Evolutionary conservation across 768 basidiomycete species (phyloP), one percentile per base, ranked within the genome.

Genomic region (Kwoniella sp.): DNA sequence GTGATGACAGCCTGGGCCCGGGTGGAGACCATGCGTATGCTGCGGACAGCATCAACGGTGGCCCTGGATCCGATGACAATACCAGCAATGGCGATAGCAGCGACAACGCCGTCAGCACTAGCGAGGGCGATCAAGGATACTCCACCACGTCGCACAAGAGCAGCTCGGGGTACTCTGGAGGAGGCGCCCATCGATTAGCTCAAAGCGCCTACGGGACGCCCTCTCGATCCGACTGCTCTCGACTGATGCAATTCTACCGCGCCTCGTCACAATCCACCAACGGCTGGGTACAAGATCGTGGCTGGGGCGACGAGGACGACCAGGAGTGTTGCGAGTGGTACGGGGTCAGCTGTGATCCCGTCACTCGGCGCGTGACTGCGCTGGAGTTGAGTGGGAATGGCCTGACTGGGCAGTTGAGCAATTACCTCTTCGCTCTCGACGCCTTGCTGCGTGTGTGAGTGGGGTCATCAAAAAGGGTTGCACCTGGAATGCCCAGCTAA

Each of bases 311-410:
- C 22, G 44, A 29, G 32, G 29, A 39, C 27, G 41, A 41, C 15
- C 19, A 23, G 2, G 43, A 60, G 23, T 63, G 61, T 41, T 63
- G 61, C 43, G 20, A 12, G 15, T 63, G 61, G 61, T 63, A 23
- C 26, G 61, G 61, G 0, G 53, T 63, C 4, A 56, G 42, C 20
- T 63, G 61, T 51, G 47, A 36, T 27, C 33, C 53, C 2, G 38
- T 28, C 5, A 38, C 33, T n/a, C 29, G 27, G 40, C 34, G 54
- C 19, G 57, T 63, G 11, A 40, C 36, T 11, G 47, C 33, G 15
- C 19, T 63, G 6, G 37, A 41, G 15, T 29, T 63, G 37, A 43
- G 45, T 12, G 27, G 17, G 2, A 63, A 63, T 50, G 57, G 57
- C 2, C 27, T 63, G 38, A 38, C 28, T 19, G 61, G 57, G 7